Evolutionary conservation across 345 rosid species (phyloP).

Genomic region (Microcos paniculata): DNA sequence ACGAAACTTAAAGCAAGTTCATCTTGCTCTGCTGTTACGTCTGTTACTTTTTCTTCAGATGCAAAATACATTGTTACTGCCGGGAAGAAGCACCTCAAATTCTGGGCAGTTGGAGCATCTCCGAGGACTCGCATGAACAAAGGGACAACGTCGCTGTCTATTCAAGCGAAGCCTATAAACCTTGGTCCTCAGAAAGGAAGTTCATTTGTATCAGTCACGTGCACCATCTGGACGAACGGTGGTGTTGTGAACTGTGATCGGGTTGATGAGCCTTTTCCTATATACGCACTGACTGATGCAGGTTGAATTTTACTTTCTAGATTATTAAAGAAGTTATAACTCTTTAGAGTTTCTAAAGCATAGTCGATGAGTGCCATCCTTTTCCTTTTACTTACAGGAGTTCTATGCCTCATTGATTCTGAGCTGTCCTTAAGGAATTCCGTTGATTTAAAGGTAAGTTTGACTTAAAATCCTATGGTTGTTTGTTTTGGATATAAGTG

Average conservation of each 20-base stretch:
- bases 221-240: constrained; percentile 30
- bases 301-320: constrained; percentile 38
- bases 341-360: constrained; percentile 17
- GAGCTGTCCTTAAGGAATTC: constrained; percentile 48
- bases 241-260: constrained; percentile 30
- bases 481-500: neutral
- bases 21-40: constrained; percentile 48
- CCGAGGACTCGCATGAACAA: constrained; percentile 50
- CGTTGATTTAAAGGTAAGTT: constrained; percentile 59
- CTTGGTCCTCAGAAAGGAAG: constrained; percentile 60
- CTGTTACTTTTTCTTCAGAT: constrained; percentile 66
- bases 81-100: constrained; percentile 76
- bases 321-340: constrained; percentile 15
- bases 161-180: constrained; percentile 59
- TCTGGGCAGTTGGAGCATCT: constrained; percentile 62
- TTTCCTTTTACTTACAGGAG: constrained; percentile 44
- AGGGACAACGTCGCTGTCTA: constrained; percentile 33
- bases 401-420: constrained; percentile 52
- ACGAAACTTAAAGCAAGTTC: constrained; percentile 76
- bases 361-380: constrained; percentile 12
- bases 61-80: constrained; percentile 69
- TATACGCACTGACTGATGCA: constrained; percentile 68
- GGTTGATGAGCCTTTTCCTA: constrained; percentile 32
- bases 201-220: constrained; percentile 60
- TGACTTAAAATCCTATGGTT: constrained; percentile 6